Percentiles rank a stretch among this genome's conserved stretches.
These are phyloP conservation scores for Metarhizium brunneum DNA, from an alignment of 2,329 filamentous ascomycete genomes.

Conservation along the genomic window DNA sequence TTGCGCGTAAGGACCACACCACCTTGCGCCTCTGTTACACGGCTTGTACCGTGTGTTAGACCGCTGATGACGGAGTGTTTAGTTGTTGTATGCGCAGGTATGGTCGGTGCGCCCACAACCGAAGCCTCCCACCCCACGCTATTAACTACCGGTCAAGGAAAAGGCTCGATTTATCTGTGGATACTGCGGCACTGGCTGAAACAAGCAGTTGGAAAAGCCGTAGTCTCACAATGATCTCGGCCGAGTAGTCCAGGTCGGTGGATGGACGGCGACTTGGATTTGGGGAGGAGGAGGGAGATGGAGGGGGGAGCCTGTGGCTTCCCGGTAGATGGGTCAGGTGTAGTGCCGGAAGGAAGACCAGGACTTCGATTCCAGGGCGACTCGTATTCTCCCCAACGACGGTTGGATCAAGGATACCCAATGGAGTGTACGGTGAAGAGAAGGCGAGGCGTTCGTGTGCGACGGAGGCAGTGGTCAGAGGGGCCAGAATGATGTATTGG, in stretches of 20 bases:
- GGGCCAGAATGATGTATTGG: constrained; percentile 6
- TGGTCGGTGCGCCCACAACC: neutral
- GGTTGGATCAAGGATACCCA: constrained; percentile 11
- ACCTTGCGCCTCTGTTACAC: constrained; percentile 21
- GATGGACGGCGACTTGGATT: neutral
- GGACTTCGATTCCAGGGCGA: constrained; percentile 5
- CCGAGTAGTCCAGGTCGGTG: neutral
- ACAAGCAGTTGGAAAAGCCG: neutral
- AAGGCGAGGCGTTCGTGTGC: constrained; percentile 13
- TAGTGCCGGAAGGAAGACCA: constrained; percentile 8
- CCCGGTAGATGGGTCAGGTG: constrained; percentile 14
- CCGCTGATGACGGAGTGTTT: constrained; percentile 18
- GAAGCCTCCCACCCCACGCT: neutral
- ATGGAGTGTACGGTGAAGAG: constrained; percentile 13
- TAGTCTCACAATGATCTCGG: neutral
- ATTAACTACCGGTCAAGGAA: neutral
- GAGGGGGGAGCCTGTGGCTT: constrained; percentile 10
- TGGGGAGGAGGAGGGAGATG: neutral
- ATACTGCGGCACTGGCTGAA: neutral
- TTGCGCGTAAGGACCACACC: constrained; percentile 25
- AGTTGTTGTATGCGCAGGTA: constrained; percentile 20
- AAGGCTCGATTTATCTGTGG: neutral
- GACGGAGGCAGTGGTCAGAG: constrained; percentile 13
- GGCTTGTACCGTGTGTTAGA: constrained; percentile 15
- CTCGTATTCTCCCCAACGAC: constrained; percentile 21